Evolutionary conservation across 2,329 filamentous ascomycete genomes (phyloP).

Genomic region (Seiridium unicorne): DNA sequence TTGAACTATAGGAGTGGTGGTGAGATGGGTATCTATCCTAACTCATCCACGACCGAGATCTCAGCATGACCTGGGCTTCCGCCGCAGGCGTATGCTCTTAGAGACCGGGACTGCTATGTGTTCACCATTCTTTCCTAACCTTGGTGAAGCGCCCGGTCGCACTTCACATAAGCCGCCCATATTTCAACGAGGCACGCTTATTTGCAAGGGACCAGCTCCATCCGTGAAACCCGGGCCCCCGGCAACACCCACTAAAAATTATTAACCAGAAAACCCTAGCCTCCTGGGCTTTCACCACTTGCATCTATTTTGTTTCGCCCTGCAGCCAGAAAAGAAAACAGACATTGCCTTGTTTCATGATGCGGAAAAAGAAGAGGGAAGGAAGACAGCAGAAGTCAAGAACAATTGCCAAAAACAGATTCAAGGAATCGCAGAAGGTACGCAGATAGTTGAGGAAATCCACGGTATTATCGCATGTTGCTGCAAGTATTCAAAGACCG

Average conservation of each 20-base stretch:
- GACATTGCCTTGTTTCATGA: conserved; percentile 23
- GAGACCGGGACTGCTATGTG: background rate
- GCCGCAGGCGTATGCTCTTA: background rate
- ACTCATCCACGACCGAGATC: background rate
- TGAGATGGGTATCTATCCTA: conserved; percentile 1
- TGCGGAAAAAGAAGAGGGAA: conserved; percentile 11
- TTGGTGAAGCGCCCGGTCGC: background rate
- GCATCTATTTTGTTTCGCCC: conserved; percentile 28
- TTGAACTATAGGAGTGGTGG: background rate
- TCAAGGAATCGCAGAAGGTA: conserved; percentile 14
- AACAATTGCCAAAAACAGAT: conserved; percentile 25
- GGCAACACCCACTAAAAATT: conserved; percentile 12
- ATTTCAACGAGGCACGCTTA: background rate
- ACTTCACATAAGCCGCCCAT: conserved; percentile 1
- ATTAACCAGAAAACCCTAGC: conserved; percentile 28
- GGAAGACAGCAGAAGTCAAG: conserved; percentile 14
- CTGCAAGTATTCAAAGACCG: conserved; percentile 3
- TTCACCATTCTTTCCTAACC: background rate
- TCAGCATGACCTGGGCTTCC: background rate
- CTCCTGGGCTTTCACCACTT: conserved; percentile 35
- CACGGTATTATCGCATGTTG: conserved; percentile 8
- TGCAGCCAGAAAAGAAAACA: conserved; percentile 27
- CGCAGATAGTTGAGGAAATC: conserved; percentile 15
- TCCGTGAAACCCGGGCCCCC: background rate
- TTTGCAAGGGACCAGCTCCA: background rate